Percentiles rank a stretch among this genome's conserved stretches.
phyloP scores from a whole-genome alignment of 2,329 filamentous ascomycete genomes.

The Exophiala mesophila region DNA sequence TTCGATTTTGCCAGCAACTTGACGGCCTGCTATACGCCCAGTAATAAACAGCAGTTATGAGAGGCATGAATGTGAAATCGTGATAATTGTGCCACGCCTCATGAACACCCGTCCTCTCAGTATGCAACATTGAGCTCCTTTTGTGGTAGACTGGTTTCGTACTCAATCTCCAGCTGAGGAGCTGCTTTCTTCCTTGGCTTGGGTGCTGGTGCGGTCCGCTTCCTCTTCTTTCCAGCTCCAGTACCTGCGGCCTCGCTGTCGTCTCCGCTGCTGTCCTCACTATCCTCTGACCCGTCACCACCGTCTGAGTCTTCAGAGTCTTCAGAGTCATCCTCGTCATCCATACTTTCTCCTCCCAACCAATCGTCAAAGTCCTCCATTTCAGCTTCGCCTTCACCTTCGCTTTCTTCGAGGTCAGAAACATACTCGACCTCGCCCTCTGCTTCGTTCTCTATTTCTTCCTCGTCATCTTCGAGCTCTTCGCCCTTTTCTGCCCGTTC shows the following conservation, averaged over 20 bases:
- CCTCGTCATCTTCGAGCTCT: conserved; percentile 73
- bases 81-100: too few relatives aligned
- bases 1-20: too few relatives aligned
- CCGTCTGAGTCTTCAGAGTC: conserved; percentile 55
- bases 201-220: conserved; percentile 47
- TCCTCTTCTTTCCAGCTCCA: conserved; percentile 51
- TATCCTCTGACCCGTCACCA: conserved; percentile 54
- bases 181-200: conserved; percentile 59
- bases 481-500: conserved; percentile 83
- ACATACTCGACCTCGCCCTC: conserved; percentile 84
- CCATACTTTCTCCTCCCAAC: conserved; percentile 67
- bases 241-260: conserved; percentile 48
- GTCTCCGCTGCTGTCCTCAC: conserved; percentile 50
- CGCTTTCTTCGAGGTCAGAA: conserved; percentile 80
- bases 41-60: too few relatives aligned
- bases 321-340: conserved; percentile 46
- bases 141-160: conserved; percentile 64
- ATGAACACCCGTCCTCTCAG: too few relatives aligned
- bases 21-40: too few relatives aligned
- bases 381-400: conserved; percentile 63
- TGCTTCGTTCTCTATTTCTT: conserved; percentile 57
- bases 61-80: too few relatives aligned
- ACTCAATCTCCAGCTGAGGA: conserved; percentile 66
- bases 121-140: conserved; percentile 43
- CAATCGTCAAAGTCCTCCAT: conserved; percentile 96